These are phyloP conservation scores for Sphaerosporella brunnea DNA, from an alignment of 495 filamentous ascomycete genomes.

Conservation along the genomic window DNA sequence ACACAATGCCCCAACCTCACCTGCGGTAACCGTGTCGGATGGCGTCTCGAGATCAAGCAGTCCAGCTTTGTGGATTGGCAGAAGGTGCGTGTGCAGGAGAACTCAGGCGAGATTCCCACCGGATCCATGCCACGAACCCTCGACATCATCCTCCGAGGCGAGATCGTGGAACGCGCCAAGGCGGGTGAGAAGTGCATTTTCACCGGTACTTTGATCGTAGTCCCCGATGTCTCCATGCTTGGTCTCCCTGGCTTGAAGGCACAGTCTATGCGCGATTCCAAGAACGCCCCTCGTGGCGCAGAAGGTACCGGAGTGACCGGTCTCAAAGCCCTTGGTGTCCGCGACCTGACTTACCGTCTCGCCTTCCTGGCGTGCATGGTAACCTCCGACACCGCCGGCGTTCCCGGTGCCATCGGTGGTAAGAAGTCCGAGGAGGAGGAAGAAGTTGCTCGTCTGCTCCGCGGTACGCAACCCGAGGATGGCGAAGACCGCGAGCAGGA, in stretches of 20 bases:
- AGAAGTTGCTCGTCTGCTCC: slow-evolving; percentile 21
- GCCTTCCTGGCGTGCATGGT: slow-evolving; percentile 97
- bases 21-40: slow-evolving; percentile 78
- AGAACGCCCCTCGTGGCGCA: slow-evolving; percentile 50
- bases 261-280: slow-evolving; percentile 70
- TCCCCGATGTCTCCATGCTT: slow-evolving; percentile 91
- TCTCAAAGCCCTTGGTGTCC: slow-evolving; percentile 78
- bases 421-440: slow-evolving; percentile 22
- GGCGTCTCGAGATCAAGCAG: slow-evolving; percentile 88
- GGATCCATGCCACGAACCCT: slow-evolving; percentile 97
- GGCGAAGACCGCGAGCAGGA: slow-evolving; percentile 67
- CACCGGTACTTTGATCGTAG: slow-evolving; percentile 86
- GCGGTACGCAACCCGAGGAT: slow-evolving; percentile 21
- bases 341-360: slow-evolving; percentile 90
- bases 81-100: slow-evolving; percentile 92
- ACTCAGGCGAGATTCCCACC: slow-evolving; percentile 92
- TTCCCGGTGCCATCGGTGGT: slow-evolving; percentile 37
- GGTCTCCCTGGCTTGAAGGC: slow-evolving; percentile 72
- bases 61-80: slow-evolving; percentile 99
- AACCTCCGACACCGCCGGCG: slow-evolving; percentile 57
- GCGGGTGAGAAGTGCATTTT: slow-evolving; percentile 97
- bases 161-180: slow-evolving; percentile 93
- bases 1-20: slow-evolving; percentile 83
- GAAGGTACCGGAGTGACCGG: slow-evolving; percentile 54
- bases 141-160: slow-evolving; percentile 92